These are phyloP conservation scores for Beauveria brongniartii DNA, from an alignment of 2,329 filamentous ascomycete species.

Conservation along the genomic window DNA sequence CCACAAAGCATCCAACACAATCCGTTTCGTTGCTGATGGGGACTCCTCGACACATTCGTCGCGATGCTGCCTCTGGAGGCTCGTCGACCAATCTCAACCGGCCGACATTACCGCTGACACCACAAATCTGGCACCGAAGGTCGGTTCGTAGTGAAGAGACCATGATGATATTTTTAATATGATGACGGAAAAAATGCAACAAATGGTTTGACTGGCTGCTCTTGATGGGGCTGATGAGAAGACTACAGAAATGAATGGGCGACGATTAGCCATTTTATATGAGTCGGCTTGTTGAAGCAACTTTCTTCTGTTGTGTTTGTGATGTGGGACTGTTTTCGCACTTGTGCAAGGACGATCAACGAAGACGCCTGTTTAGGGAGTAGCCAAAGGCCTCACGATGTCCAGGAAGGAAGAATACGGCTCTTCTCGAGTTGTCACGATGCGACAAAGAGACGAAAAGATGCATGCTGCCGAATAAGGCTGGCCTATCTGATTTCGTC, in stretches of 20 bases:
- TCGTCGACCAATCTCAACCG: conserved; percentile 18
- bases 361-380: too few relatives aligned
- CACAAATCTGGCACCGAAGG: conserved; percentile 19
- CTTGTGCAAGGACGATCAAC: too few relatives aligned
- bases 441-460: not conserved
- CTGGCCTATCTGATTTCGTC: not conserved
- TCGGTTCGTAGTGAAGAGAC: conserved; percentile 5
- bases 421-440: not conserved
- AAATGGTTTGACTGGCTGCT: not conserved
- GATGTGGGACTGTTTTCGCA: not conserved
- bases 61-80: conserved; percentile 15
- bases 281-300: not conserved
- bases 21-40: not conserved
- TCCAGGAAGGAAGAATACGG: not conserved
- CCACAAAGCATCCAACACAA: conserved; percentile 12
- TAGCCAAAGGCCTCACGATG: not conserved
- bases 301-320: not conserved
- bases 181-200: not conserved
- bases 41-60: not conserved
- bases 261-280: not conserved
- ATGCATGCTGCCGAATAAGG: not conserved
- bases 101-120: conserved; percentile 23
- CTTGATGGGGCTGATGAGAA: not conserved
- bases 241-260: not conserved
- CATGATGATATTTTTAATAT: not conserved